Evolutionary conservation across 257 asterid genomes (phyloP).

Genomic region (Solanum sparsipilum): DNA sequence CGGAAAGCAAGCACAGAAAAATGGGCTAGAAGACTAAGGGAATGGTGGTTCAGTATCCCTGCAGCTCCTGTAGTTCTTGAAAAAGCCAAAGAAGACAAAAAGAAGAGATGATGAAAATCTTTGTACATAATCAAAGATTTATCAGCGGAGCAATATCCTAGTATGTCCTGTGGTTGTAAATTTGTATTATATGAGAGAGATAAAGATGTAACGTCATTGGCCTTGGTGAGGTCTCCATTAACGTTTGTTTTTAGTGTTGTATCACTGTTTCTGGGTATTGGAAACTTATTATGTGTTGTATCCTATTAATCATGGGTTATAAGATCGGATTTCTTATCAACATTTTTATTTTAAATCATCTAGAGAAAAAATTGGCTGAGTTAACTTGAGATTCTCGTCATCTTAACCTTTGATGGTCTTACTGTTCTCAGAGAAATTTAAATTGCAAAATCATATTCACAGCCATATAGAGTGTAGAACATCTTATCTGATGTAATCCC

Average conservation of each 20-base stretch:
- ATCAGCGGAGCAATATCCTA: background rate
- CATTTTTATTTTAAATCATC: background rate
- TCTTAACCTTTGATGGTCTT: background rate
- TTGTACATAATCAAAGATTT: background rate
- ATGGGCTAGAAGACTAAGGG: conserved; percentile 71
- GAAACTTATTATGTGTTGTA: background rate
- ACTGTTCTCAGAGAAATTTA: background rate
- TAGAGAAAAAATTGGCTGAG: background rate
- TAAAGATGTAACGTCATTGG: background rate
- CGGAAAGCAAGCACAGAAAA: conserved; percentile 68
- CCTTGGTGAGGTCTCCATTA: background rate
- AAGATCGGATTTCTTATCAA: background rate
- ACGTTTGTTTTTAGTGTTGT: background rate
- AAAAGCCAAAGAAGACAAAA: conserved; percentile 53
- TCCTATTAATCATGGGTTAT: background rate
- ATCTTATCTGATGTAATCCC: background rate
- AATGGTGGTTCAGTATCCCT: conserved; percentile 98
- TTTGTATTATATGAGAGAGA: background rate
- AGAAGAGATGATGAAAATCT: conserved; percentile 34
- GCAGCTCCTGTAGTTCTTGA: conserved; percentile 80
- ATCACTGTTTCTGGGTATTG: background rate
- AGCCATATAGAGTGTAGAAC: background rate
- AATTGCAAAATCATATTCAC: background rate
- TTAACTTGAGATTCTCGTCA: background rate
- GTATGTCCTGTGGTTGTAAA: background rate